Evolutionary conservation across 1,139 yeast species (phyloP).

Genomic region (Suhomyces bribrorum): DNA sequence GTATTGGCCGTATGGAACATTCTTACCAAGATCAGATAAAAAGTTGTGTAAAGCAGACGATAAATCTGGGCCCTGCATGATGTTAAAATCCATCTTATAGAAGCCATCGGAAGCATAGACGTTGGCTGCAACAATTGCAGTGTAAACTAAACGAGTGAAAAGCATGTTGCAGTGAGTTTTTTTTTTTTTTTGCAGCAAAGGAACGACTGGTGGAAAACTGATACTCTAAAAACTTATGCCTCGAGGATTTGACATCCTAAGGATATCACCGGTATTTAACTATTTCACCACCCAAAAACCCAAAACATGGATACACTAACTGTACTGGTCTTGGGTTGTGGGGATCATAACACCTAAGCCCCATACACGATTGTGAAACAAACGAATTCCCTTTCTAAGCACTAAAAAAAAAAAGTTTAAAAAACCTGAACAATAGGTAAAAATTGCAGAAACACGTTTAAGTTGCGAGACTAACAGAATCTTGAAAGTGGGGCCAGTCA

Average conservation of each 20-base stretch:
- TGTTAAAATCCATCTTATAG: constrained; percentile 23
- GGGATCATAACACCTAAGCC: not conserved
- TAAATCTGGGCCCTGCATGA: constrained; percentile 21
- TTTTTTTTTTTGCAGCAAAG: not conserved
- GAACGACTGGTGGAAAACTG: not conserved
- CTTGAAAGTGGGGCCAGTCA: too few relatives aligned
- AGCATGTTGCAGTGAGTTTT: constrained; percentile 5
- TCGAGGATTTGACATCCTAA: not conserved
- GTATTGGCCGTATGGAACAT: constrained; percentile 1
- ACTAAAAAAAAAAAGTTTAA: too few relatives aligned
- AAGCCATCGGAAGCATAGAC: constrained; percentile 24
- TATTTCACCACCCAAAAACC: not conserved
- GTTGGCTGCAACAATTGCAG: constrained; percentile 12
- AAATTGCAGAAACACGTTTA: too few relatives aligned
- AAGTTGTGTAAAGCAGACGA: constrained; percentile 18
- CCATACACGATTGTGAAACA: not conserved
- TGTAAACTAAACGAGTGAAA: constrained; percentile 19
- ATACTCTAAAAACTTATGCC: not conserved
- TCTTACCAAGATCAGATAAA: constrained; percentile 9
- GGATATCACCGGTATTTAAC: not conserved
- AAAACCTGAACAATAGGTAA: too few relatives aligned
- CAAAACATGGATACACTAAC: not conserved
- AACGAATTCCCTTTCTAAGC: not conserved
- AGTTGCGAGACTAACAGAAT: too few relatives aligned
- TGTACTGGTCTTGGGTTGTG: not conserved